Percentiles rank a stretch among this genome's conserved stretches.
These are phyloP conservation scores for Boeremia lycopersici DNA, from an alignment of 2,329 filamentous ascomycete species.

Conservation along the genomic window DNA sequence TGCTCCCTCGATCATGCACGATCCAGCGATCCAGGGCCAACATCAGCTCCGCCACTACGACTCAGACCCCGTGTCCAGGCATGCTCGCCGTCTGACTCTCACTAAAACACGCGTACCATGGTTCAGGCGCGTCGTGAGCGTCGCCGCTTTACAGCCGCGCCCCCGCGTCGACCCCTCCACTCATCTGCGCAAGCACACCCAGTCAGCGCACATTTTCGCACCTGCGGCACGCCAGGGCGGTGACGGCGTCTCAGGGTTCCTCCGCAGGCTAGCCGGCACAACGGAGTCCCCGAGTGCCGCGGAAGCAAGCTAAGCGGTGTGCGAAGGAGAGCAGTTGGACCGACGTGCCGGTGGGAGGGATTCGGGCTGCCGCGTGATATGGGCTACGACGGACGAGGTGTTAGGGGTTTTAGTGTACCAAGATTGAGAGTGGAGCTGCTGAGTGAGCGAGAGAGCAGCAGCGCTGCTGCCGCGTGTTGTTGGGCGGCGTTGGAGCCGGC, in stretches of 20 bases:
- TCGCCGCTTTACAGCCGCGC: slow-evolving; percentile 17
- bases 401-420: slow-evolving; percentile 20
- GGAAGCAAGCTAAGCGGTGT: slow-evolving; percentile 6
- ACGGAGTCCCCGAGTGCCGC: slow-evolving; percentile 8
- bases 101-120: slow-evolving; percentile 16
- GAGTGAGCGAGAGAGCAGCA: not conserved
- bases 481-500: too few relatives aligned
- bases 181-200: slow-evolving; percentile 3
- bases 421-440: slow-evolving; percentile 15
- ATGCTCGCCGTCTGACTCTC: not conserved
- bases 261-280: slow-evolving; percentile 7
- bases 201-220: not conserved
- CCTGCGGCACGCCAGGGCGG: slow-evolving; percentile 5
- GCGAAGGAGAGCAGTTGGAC: not conserved
- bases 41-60: not conserved
- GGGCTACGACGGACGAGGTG: slow-evolving; percentile 5
- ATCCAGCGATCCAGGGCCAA: slow-evolving; percentile 3
- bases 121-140: slow-evolving; percentile 7
- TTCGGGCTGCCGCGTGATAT: slow-evolving; percentile 4
- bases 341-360: not conserved
- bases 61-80: slow-evolving; percentile 1
- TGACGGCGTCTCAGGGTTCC: slow-evolving; percentile 1
- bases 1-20: not conserved
- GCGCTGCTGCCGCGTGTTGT: too few relatives aligned
- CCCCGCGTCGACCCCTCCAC: not conserved